These are phyloP conservation scores for Globisporangium orthogonon DNA, from an alignment of 352 stramenopile genomes.

Conservation along the genomic window DNA sequence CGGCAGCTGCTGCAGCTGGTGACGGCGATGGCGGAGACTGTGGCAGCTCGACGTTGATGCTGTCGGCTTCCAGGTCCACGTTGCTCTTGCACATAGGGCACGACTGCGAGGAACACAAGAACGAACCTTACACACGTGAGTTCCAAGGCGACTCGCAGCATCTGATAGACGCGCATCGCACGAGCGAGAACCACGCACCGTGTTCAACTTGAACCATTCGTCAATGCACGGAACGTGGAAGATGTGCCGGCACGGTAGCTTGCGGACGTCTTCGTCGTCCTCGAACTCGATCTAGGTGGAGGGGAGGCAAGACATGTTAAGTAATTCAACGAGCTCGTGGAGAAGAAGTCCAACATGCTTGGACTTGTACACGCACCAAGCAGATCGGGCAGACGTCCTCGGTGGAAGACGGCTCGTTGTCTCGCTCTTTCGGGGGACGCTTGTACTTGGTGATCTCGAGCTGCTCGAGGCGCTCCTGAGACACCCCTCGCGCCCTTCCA, in stretches of 20 bases:
- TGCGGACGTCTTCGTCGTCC: constrained; percentile 64
- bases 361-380: constrained; percentile 27
- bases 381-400: constrained; percentile 74
- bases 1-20: not conserved
- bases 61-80: constrained; percentile 45
- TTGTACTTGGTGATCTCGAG: constrained; percentile 64
- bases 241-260: constrained; percentile 81
- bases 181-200: constrained; percentile 34
- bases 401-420: constrained; percentile 13
- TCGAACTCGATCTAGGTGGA: constrained; percentile 60
- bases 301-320: not conserved
- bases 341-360: not conserved
- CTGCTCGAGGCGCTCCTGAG: constrained; percentile 53
- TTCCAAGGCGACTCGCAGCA: too few relatives aligned
- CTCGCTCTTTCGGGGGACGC: constrained; percentile 9
- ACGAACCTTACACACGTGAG: not conserved
- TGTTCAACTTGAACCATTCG: constrained; percentile 84
- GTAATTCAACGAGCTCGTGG: too few relatives aligned
- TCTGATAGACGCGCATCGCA: too few relatives aligned
- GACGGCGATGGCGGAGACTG: not conserved
- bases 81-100: constrained; percentile 84
- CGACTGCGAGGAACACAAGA: constrained; percentile 22
- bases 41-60: constrained; percentile 28
- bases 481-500: constrained; percentile 41
- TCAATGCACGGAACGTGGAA: constrained; percentile 89